Conservation (phyloP, 352 stramenopile genomes). For the Phytophthora megakarya region DNA sequence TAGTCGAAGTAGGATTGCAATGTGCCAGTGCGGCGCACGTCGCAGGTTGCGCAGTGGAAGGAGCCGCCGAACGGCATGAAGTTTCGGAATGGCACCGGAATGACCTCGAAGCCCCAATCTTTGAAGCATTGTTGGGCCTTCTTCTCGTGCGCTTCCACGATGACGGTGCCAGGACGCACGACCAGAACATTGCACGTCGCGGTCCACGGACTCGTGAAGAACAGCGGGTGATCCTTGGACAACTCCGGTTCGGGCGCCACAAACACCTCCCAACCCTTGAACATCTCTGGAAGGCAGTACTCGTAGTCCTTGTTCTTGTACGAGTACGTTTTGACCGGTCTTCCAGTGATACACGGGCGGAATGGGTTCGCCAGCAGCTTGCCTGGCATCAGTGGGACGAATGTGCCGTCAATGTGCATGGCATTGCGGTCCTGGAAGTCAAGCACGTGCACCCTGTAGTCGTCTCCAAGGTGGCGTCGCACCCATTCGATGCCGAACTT, state of each 20-base stretch:
- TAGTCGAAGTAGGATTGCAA: slow-evolving; percentile 89
- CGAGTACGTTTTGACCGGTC: slow-evolving; percentile 84
- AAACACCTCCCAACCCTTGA: slow-evolving; percentile 92
- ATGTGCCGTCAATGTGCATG: slow-evolving; percentile 92
- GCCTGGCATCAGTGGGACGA: slow-evolving; percentile 84
- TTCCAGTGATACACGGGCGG: slow-evolving; percentile 86
- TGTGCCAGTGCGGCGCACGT: slow-evolving; percentile 80
- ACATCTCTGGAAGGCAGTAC: slow-evolving; percentile 90
- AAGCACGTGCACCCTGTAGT: slow-evolving; percentile 87
- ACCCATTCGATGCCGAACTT: slow-evolving; percentile 92
- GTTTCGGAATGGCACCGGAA: slow-evolving; percentile 89
- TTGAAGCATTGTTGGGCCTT: slow-evolving; percentile 82
- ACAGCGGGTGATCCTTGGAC: slow-evolving; percentile 78
- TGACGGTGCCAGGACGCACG: slow-evolving; percentile 75
- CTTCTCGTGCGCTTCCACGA: slow-evolving; percentile 88
- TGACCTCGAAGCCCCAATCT: slow-evolving; percentile 89
- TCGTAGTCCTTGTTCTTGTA: slow-evolving; percentile 91
- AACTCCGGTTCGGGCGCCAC: slow-evolving; percentile 86
- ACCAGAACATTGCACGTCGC: slow-evolving; percentile 92
- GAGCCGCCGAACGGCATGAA: slow-evolving; percentile 91
- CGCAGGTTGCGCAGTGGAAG: slow-evolving; percentile 90
- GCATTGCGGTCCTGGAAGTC: slow-evolving; percentile 92
- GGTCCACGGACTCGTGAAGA: slow-evolving; percentile 92
- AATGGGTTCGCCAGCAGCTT: slow-evolving; percentile 89
- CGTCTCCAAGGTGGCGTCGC: slow-evolving; percentile 81